Evolutionary conservation across 2,329 filamentous ascomycete genomes (phyloP), one percentile per base, ranked within the genome.

Genomic region (Colletotrichum acutatum): DNA sequence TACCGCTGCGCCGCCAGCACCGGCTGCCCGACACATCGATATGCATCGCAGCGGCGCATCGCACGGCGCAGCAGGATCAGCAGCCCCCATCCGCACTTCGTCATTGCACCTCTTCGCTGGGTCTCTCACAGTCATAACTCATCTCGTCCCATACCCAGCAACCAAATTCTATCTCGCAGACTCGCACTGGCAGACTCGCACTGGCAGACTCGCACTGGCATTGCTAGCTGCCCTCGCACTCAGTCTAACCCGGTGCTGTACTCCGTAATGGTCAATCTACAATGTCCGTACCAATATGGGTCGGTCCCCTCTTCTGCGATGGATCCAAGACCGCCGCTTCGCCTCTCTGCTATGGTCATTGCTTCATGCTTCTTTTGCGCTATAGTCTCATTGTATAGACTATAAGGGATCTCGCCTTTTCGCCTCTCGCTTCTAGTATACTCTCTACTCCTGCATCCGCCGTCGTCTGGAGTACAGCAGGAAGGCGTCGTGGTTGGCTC

Each of bases 401-500:
- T 42, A 42, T 42, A 42, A 42, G 37, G 14, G 6, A 42, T 42
- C 7, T 4, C 16, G 16, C 37, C 37, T 42, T 42, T 59, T 62
- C 26, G 66, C 30, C 19, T 53, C 49, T 32, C 28, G 6, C 26
- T n/a, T 53, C 65, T 61, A 46, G 66, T 42, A 63, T 46, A 8
- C 34, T 4, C 54, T 28, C 32, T 12, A 7, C 28, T 30, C 59
- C 57, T 32, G 64, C 46, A 30, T 58, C 64, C 52, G 69, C 66
- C 70, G 60, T 70, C 46, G 69, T 70, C 61, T 70, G 66, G 54
- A 37, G 54, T 69, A 64, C 66, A 60, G 42, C 49, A 28, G 54
- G 32, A 34, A 34, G 49, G 28, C 24, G 16, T 28, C 32, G 46
- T 11, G 19, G 32, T 70, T 64, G 70, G 66, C 54, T 58, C 16